Base-by-base conservation (phyloP, 495 filamentous ascomycete species). In the Endocarpon pusillum region DNA sequence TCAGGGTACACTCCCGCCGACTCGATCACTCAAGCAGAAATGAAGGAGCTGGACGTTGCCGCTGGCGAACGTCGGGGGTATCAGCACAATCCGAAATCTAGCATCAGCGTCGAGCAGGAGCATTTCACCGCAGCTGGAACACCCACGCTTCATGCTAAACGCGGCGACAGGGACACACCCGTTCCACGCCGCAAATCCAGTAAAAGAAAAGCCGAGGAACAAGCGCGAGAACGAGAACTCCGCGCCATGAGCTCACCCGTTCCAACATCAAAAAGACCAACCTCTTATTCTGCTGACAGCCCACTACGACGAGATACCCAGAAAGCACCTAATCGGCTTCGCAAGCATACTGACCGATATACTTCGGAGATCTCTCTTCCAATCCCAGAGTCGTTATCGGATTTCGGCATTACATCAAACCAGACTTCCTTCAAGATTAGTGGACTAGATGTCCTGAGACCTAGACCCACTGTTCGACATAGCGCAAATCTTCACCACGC, bases 211-310 rank as follows among this genome's bases (percentile, higher is more conserved):
- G 70, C 73, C 21, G 56, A 77, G 23, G 78, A 91, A 36, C 69
- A 71, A 47, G 62, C 71, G 34, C 67, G 85, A 12, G 84, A 91
- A 50, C 79, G 78, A 35, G 82, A 94, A 55, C 82, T 94, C 42
- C 74, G 73, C 38, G 66, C 79, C n/a, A 78, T 94, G 74, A 78
- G 61, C 37, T 66, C 75, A 26, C 72, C 71, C 19, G 68, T 82
- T 26, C 64, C 70, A 11, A 64, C 73, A 29, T 75, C 77, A 24
- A 63, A 65, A 18, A 73, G 76, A 25, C 58, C 69, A 2, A 62
- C 65, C 8, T 58, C 68, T 8, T 63, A 69, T 14, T n/a, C n/a
- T n/a, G 47, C 55, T 4, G 67, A 62, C 46, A 64, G 65, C 26
- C 62, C 69, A 4, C 52, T 73, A 40, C 69, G 69, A 42, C 65